Base-by-base conservation (phyloP, 495 filamentous ascomycete species). In the Rostrohypoxylon terebratum region DNA sequence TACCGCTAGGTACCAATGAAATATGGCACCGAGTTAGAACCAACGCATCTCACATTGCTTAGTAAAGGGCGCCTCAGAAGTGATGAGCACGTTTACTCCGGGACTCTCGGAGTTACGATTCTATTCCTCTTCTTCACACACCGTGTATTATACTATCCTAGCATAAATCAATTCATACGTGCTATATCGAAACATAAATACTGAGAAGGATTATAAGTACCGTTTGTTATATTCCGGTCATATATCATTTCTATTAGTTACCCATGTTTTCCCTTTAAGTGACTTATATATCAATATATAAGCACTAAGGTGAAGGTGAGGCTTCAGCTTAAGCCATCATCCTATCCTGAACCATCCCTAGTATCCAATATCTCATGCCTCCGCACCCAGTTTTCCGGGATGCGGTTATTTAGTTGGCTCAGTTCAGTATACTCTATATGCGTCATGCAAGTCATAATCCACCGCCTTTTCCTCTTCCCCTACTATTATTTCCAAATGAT, bases 371-470 rank as follows among this genome's bases (percentile, higher is more conserved):
- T n/a, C 38, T 21, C 53, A 57, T 28, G 3, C 47, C 23, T 38
- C 33, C 28, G 9, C 16, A 33, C 31, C 28, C 14, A 4, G 10
- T 25, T 42, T 10, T 51, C 31, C 48, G 51, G 44, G 14, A 54
- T 42, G 36, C 21, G n/a, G n/a, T n/a, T n/a, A n/a, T n/a, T n/a
- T n/a, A 33, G 36, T 42, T 42, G 13, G 38, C n/a, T 5, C 36
- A 9, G 59, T 5, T 59, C 47, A 51, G n/a, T 38, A 59, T 42
- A 34, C n/a, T 21, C 54, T 59, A 67, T 67, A 44, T 45, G 23
- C 18, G 28, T 59, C 42, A 45, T 18, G 42, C 4, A 18, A 14
- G 45, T 23, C 45, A 23, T 48, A 11, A 48, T 21, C 21, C 16
- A 48, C 45, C 45, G 23, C 0, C 1, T 10, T 42, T 42, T 42